Evolutionary conservation across 2,329 filamentous ascomycete species (phyloP), one percentile per base, ranked within the genome.

Genomic region (Pseudogymnoascus sp.): DNA sequence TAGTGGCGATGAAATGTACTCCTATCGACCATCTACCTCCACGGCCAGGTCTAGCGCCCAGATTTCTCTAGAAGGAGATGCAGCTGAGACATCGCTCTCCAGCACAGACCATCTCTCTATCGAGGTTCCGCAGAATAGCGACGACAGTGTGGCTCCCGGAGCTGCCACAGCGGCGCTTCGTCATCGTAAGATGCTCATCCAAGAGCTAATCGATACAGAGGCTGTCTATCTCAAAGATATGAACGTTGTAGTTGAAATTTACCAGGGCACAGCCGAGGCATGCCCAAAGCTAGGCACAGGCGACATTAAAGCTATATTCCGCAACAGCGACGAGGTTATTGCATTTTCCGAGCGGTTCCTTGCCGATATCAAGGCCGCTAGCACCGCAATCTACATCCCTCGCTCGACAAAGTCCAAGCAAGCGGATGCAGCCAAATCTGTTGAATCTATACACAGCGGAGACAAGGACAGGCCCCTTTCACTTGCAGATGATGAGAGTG

Each of bases 241-340:
- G 90, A 96, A 92, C 72, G 93, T 99, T 60, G 88, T 96, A 2
- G 91, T 96, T 70, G 92, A 97, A 71, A 97, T 99, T 61, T 99
- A 97, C 80, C 96, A 95, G 74, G 92, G 90, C 45, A 97, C 94
- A 0, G 90, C 91, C 0, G 86, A 89, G 67, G 88, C 89, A 9
- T 92, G 89, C 62, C 85, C 90, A 7, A 85, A 91, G 65, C 82
- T 97, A 29, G 90, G 89, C 45, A 78, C 84, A 42, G 89, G 93
- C 66, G 96, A 96, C 65, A 87, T 95, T 69, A 96, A 92, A 72
- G 81, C 89, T 10, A 85, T 99, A 13, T 99, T 99, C 74, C 88
- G 91, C 65, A 99, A 99, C 71, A 92, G 89, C 3, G 89, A 94
- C 69, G 89, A 96, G 69, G 87, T 99, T 62, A 90, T 96, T 64